phyloP scores from a whole-genome alignment of 1,284 basidiomycete genomes.

The Cryptococcus amylolentus region DNA sequence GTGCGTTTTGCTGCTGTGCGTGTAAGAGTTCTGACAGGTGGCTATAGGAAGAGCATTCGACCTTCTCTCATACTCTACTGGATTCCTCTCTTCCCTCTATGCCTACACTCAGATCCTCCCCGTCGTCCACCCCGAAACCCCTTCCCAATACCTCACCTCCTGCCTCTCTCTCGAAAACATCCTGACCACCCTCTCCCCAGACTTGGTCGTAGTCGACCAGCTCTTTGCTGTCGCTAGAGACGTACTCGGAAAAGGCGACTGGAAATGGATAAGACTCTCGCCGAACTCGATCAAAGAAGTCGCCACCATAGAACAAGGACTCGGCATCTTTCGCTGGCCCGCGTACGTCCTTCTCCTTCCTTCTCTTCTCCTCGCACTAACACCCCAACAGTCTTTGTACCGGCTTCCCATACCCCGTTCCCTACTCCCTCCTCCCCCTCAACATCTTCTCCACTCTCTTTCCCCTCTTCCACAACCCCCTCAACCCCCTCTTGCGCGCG shows the following conservation, averaged over 20 bases:
- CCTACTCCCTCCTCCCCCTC: slow-evolving; percentile 16
- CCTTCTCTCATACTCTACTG: neutral
- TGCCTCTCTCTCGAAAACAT: slow-evolving; percentile 6
- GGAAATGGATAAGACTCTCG: slow-evolving; percentile 9
- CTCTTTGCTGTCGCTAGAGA: slow-evolving; percentile 15
- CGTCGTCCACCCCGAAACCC: neutral
- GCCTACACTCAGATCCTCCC: neutral
- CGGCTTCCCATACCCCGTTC: slow-evolving; percentile 17
- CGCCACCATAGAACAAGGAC: slow-evolving; percentile 11
- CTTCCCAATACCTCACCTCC: slow-evolving; percentile 17
- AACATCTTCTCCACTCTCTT: slow-evolving; percentile 15
- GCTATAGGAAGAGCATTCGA: neutral
- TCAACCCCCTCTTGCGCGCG: slow-evolving; percentile 3
- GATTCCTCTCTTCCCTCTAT: neutral
- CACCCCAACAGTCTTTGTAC: slow-evolving; percentile 6
- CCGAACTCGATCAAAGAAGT: slow-evolving; percentile 24
- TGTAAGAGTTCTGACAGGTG: neutral
- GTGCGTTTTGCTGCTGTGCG: neutral
- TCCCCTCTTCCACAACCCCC: slow-evolving; percentile 2
- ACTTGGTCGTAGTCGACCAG: slow-evolving; percentile 15
- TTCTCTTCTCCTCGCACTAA: neutral
- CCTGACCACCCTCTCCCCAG: slow-evolving; percentile 12
- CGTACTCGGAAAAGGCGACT: slow-evolving; percentile 7
- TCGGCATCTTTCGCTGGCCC: slow-evolving; percentile 11
- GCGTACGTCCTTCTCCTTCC: slow-evolving; percentile 11